Evolutionary conservation across 441 rosid species (phyloP).

Genomic region (Croton setiger): DNA sequence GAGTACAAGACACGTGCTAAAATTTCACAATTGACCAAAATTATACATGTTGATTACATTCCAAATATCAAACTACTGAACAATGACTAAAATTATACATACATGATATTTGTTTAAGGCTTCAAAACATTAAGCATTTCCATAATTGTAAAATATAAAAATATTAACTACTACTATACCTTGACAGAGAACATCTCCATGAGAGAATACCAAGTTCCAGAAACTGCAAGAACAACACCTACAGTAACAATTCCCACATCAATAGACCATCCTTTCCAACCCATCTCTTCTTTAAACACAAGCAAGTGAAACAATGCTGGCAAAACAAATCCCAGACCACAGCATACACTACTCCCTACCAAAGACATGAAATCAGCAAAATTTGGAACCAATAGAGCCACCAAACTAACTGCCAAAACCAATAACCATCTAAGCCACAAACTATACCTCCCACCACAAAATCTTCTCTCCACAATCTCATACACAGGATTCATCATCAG

Average conservation of each 20-base stretch:
- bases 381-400: constrained; percentile 70
- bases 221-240: constrained; percentile 50
- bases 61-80: too few species aligned
- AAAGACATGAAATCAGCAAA: constrained; percentile 77
- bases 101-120: too few species aligned
- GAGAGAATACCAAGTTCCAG: constrained; percentile 68
- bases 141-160: background rate
- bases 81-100: too few species aligned
- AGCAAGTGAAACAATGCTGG: constrained; percentile 68
- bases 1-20: too few species aligned
- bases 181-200: constrained; percentile 51
- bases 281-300: constrained; percentile 64
- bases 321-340: constrained; percentile 67
- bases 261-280: constrained; percentile 42
- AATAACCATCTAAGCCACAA: constrained; percentile 70
- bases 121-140: too few species aligned
- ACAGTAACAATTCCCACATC: constrained; percentile 45
- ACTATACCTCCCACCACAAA: constrained; percentile 50
- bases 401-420: constrained; percentile 53
- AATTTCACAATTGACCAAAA: too few species aligned
- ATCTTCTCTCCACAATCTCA: constrained; percentile 69
- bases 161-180: constrained; percentile 16
- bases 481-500: constrained; percentile 85
- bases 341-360: constrained; percentile 82
- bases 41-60: too few species aligned